Evolutionary conservation across 164 flowering plant species (phyloP).

Genomic region (Tetracentron sinense): DNA sequence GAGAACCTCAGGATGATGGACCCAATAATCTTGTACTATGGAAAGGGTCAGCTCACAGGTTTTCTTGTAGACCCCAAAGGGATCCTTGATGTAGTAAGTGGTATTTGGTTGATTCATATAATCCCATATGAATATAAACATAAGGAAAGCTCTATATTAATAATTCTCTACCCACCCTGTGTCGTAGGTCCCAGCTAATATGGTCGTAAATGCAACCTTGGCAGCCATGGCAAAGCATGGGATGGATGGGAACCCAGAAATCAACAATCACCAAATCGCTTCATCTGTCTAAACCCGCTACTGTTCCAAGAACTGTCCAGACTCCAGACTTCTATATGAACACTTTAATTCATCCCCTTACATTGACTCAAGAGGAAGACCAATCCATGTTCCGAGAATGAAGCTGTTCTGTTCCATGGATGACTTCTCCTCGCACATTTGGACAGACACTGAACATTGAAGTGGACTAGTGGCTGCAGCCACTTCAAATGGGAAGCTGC

Average conservation of each 20-base stretch:
- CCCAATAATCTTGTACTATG: conserved; percentile 77
- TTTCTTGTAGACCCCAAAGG: conserved; percentile 81
- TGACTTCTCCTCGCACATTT: conserved; percentile 65
- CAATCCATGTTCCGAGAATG: conserved; percentile 60
- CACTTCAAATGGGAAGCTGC: conserved; percentile 29
- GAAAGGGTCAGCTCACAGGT: conserved; percentile 88
- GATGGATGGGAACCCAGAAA: conserved; percentile 41
- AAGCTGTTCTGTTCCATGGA: conserved; percentile 70
- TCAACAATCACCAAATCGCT: conserved; percentile 71
- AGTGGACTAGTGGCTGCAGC: conserved; percentile 29
- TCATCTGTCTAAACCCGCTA: conserved; percentile 83
- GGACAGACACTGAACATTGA: conserved; percentile 45
- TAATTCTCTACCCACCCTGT: too few species aligned
- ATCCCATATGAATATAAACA: too few species aligned
- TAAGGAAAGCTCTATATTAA: too few species aligned
- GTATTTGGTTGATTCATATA: neutral
- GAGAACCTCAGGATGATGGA: conserved; percentile 81
- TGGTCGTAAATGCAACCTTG: conserved; percentile 88
- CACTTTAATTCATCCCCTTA: conserved; percentile 66
- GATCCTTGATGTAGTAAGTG: conserved; percentile 81
- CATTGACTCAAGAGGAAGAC: conserved; percentile 59
- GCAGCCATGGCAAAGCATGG: conserved; percentile 97
- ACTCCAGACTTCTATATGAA: conserved; percentile 40
- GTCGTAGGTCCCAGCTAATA: conserved; percentile 89
- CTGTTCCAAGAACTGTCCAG: conserved; percentile 55